Evolutionary conservation across 2,329 filamentous ascomycete genomes (phyloP).

Genomic region (Fusarium udum): DNA sequence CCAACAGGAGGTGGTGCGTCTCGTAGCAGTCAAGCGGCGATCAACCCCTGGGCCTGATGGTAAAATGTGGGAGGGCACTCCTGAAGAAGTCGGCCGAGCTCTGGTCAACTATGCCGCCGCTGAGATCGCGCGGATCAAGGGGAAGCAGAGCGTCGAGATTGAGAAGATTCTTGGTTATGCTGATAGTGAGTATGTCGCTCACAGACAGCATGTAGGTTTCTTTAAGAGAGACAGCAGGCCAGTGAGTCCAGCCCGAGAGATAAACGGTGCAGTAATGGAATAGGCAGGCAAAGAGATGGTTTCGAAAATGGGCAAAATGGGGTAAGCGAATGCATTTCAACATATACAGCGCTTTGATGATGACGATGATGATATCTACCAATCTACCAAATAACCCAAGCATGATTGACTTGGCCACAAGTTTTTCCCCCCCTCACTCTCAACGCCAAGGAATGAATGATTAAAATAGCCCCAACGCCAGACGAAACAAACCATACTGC

Average conservation of each 20-base stretch:
- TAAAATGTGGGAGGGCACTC: constrained; percentile 60
- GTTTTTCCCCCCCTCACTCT: constrained; percentile 21
- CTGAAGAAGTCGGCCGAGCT: constrained; percentile 83
- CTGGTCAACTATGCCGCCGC: constrained; percentile 91
- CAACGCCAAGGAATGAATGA: constrained; percentile 38
- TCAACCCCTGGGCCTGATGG: constrained; percentile 52
- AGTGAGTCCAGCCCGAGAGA: constrained; percentile 55
- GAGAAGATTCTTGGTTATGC: constrained; percentile 84
- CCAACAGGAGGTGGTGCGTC: constrained; percentile 89
- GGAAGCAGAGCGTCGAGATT: constrained; percentile 84
- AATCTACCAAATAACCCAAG: constrained; percentile 38
- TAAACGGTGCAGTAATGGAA: constrained; percentile 35
- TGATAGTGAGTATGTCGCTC: constrained; percentile 92
- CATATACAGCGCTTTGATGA: constrained; percentile 35
- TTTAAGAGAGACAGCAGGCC: constrained; percentile 66
- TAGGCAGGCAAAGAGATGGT: constrained; percentile 2
- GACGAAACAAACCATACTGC: constrained; percentile 11
- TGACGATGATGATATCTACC: constrained; percentile 33
- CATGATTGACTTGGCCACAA: constrained; percentile 24
- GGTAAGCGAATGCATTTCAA: constrained; percentile 36
- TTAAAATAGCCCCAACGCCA: constrained; percentile 43
- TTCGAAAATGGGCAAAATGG: constrained; percentile 19
- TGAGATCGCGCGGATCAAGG: constrained; percentile 87
- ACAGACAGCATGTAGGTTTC: constrained; percentile 87
- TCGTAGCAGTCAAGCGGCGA: constrained; percentile 79